Base-by-base conservation (phyloP, 192 early-diverging fungal species). In the Coemansia sp. region DNA sequence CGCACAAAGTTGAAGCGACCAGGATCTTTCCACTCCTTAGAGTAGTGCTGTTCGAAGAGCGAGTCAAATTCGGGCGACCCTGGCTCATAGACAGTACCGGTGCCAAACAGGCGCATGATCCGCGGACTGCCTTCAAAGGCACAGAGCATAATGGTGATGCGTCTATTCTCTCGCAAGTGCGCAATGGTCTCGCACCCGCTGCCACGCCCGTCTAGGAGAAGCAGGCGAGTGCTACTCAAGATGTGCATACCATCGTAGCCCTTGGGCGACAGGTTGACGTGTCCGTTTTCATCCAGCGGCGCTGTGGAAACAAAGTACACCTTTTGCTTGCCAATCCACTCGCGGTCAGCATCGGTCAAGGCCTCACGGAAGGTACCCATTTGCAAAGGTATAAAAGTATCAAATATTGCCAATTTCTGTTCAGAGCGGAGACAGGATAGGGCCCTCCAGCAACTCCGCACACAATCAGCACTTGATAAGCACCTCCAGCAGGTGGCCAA, bases 401-500 rank as follows among this genome's bases (percentile, higher is more conserved):
- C 24, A 20, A 44, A 31, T 24, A 27, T 9, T 29, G 27, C 11
- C 24, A 24, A 24, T 11, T 20, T 52, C 16, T 18, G 50, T 8
- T 11, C 50, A 27, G 50, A 52, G 53, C 5, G 53, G 27, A 57
- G 27, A 29, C 53, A 60, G 36, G 31, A 36, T 60, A 18, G 31
- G 3, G 57, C 6, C 5, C 31, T 20, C 41, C 15, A 27, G 52
- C 20, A 24, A 5, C 57, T 34, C 57, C 16, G 5, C 27, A 12
- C 20, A 18, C 31, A 13, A 34, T 22, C 16, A 69, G 38, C 47
- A 60, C 15, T 36, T 47, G 11, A 95, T 90, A 71, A 90, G 86
- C 46, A 90, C 85, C 40, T 95, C 91, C 12, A 90, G 89, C n/a
- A 95, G 69, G 74, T 90, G 86, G 68, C 91, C 94, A 27, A 95